Evolutionary conservation across 805 yeast genomes (phyloP), one percentile per base, ranked within the genome.

Genomic region (Spathaspora arborariae): DNA sequence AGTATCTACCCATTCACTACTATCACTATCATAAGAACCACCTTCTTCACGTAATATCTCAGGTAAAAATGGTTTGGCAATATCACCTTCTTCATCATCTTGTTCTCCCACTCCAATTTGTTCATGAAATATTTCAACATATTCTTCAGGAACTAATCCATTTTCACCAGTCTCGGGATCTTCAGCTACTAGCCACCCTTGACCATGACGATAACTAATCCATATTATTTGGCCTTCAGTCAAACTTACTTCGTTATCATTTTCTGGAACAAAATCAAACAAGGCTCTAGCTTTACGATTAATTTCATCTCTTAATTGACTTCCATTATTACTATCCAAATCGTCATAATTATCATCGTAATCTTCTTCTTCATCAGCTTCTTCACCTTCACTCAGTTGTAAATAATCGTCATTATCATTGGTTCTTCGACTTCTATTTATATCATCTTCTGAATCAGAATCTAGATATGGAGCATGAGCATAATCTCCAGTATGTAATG

Each of bases 131-230:
- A 78, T 62, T 47, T 87, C 85, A 24, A 94, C 97, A 58, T 91
- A 94, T 57, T 88, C 97, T 58, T 91, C 96, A 1, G 99, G 99
- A 5, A 94, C 96, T 44, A 94, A 77, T 1, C 99, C 99, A 10
- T 95, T 87, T 51, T 83, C 85, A 1, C 88, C 89, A 2, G 85
- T 76, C 21, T 59, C 73, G 1, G 88, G 84, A 57, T 89, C 90
- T 55, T 80, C 82, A 0, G 97, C 98, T 44, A 94, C 97, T 2
- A 94, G 76, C 99, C 99, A 94, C 6, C 99, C 99, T 63, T 92
- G 97, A 20, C 98, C 98, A 63, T 92, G 96, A 47, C 95, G 80
- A 63, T 91, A 92, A 49, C 85, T 81, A 24, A 94, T 85, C 79
- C 90, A 84, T 2, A 94, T 80, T 11, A 80, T 64, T 65, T 94